Evolutionary conservation across 768 basidiomycete genomes (phyloP), one percentile per base, ranked within the genome.

Genomic region (Grammothele lineata): DNA sequence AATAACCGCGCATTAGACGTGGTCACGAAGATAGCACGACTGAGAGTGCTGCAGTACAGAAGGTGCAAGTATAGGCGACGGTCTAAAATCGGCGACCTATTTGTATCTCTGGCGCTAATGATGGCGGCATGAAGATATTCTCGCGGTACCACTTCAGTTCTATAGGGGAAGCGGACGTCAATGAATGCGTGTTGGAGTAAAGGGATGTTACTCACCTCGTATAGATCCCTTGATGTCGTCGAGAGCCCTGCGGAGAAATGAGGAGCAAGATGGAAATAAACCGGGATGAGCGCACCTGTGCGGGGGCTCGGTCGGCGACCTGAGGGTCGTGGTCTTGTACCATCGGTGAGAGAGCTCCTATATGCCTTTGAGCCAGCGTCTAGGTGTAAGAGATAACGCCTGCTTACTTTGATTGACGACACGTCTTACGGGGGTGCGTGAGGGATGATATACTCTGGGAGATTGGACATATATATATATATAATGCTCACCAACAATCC

Each of bases 201-300:
- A 32, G 9, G 23, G 37, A 26, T 38, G n/a, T 17, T 15, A 45
- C 60, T 9, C 23, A 85, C 90, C 92, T 66, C 66, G 61, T 39
- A 95, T 91, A 5, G 87, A 90, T 24, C 76, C 73, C 34, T 69
- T 70, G 48, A 94, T 93, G 56, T 95, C 92, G 50, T 87, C 85
- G 51, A 92, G 63, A 2, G 92, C 92, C 23, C 91, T 93, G 32
- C 39, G n/a, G 47, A 43, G 14, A 12, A 30, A 41, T 23, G 19
- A 36, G 30, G 12, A 23, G 26, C 10, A 22, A 35, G 33, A 3
- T 21, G 18, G 15, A 21, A 24, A n/a, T 11, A 42, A 35, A 40
- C 15, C 26, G 25, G n/a, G 35, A 34, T 19, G 27, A 14, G 60
- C 61, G 25, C 40, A 83, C 89, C 88, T 73, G 61, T 91, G 88